Evolutionary conservation across 2,329 filamentous ascomycete species (phyloP), one percentile per base, ranked within the genome.

Genomic region (Neurospora crassa): DNA sequence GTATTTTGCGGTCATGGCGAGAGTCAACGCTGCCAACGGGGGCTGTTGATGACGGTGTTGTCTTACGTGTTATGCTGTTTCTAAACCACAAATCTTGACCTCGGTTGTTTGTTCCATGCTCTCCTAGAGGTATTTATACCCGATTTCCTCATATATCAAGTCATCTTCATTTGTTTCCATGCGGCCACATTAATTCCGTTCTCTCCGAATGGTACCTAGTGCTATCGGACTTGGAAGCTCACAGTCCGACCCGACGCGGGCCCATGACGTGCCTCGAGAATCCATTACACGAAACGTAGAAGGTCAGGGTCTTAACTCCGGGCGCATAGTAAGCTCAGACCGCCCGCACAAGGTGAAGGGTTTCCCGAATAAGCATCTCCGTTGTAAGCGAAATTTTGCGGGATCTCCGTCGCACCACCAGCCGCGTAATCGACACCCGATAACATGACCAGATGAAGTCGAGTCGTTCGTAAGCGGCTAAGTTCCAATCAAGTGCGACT

Each of bases 1-100:
- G 53, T 78, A 78, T 45, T 70, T 67, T 11, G 45, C 40, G 24
- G 24, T 8, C 70, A 71, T 72, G 29, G 42, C 53, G 8, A 24
- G 24, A 20, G 1, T 59, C 6, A 8, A 7, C 2, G 34, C 7
- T 37, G 24, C 20, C 8, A 29, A 20, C 14, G 2, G 7, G 12
- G 12, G 47, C 24, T 59, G 11, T 59, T 29, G 12, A 29, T 8
- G 24, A 29, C 29, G 20, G 12, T 59, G 1, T 2, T 14, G 14
- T 59, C 14, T 29, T 12, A 18, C 29, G 24, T 29, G 24, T 59
- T 59, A 29, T 59, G 47, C 47, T 59, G 20, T 29, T 29, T 2
- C 14, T 59, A 24, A 29, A 24, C 12, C 12, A 29, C 5, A 53
- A 12, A 20, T 53, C 47, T 29, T 24, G 6, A 29, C 47, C 20